phyloP scores from a whole-genome alignment of 768 basidiomycete genomes.

The Lactifluus piperatus region DNA sequence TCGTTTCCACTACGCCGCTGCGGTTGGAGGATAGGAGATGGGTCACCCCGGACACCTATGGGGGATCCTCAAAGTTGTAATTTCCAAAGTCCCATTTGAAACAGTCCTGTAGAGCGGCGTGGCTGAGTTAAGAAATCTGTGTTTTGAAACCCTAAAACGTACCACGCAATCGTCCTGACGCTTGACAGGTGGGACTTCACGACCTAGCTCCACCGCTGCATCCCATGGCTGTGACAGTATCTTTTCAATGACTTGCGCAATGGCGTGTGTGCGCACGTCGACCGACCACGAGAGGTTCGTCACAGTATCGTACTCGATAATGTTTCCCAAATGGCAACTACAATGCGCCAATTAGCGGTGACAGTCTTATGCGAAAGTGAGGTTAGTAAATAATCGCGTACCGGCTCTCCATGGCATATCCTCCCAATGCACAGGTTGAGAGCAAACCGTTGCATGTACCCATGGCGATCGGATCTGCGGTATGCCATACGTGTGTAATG shows the following conservation, averaged over 20 bases:
- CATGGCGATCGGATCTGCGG: slow-evolving; percentile 89
- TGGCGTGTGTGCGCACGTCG: slow-evolving; percentile 73
- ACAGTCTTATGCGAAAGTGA: neutral
- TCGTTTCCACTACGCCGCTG: no score
- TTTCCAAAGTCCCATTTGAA: slow-evolving; percentile 65
- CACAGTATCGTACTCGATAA: slow-evolving; percentile 90
- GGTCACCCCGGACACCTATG: no score
- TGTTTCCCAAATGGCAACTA: slow-evolving; percentile 52
- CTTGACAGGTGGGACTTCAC: slow-evolving; percentile 50
- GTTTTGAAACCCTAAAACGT: slow-evolving; percentile 24
- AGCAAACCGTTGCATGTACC: slow-evolving; percentile 70
- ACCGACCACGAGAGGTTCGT: slow-evolving; percentile 79
- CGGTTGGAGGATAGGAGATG: neutral
- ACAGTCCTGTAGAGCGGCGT: slow-evolving; percentile 41
- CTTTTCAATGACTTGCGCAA: slow-evolving; percentile 69
- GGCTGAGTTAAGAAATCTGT: neutral
- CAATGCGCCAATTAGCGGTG: neutral
- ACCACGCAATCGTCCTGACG: slow-evolving; percentile 61
- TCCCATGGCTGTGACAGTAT: slow-evolving; percentile 66
- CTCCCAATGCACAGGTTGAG: slow-evolving; percentile 75
- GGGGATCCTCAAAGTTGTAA: slow-evolving; percentile 20
- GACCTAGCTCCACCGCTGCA: slow-evolving; percentile 46
- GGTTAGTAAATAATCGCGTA: slow-evolving; percentile 21
- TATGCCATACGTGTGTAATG: slow-evolving; percentile 86
- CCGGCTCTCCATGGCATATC: slow-evolving; percentile 77